These are phyloP conservation scores for Bipolaris victoriae DNA, from an alignment of 2,329 filamentous ascomycete species.

Conservation along the genomic window DNA sequence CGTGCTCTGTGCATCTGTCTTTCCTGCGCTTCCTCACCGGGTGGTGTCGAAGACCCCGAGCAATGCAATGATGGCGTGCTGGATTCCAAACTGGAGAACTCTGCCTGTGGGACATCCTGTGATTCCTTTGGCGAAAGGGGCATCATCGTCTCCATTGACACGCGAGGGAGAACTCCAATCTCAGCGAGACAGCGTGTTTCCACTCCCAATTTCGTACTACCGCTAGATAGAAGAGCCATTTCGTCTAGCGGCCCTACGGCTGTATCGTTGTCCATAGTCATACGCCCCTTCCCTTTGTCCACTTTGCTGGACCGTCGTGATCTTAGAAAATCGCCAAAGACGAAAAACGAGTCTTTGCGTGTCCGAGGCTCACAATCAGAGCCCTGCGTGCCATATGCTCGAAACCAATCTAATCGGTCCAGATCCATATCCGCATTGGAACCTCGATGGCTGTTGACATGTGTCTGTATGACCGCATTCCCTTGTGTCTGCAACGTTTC, in stretches of 20 bases:
- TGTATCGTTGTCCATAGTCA: neutral
- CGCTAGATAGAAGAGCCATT: neutral
- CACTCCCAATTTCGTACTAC: neutral
- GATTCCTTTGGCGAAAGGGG: neutral
- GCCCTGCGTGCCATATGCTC: neutral
- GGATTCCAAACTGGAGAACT: neutral
- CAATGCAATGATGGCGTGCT: neutral
- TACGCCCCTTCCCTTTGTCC: slow-evolving; percentile 13
- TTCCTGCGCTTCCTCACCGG: neutral
- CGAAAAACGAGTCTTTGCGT: slow-evolving; percentile 12
- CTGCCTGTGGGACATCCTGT: neutral
- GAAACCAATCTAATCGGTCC: neutral
- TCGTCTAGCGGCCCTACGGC: neutral
- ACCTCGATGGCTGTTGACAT: neutral
- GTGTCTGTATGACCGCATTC: neutral
- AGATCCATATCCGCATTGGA: slow-evolving; percentile 3
- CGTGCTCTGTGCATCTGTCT: neutral
- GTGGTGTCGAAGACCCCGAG: neutral
- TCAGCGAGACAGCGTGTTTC: neutral
- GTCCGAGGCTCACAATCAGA: neutral
- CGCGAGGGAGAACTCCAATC: neutral
- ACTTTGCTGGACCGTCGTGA: slow-evolving; percentile 7
- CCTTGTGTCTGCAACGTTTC: slow-evolving; percentile 3
- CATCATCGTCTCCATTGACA: neutral
- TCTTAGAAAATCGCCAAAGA: slow-evolving; percentile 3